Evolutionary conservation across 352 stramenopile species (phyloP), one percentile per base, ranked within the genome.

Genomic region (Globisporangium cystogenes): DNA sequence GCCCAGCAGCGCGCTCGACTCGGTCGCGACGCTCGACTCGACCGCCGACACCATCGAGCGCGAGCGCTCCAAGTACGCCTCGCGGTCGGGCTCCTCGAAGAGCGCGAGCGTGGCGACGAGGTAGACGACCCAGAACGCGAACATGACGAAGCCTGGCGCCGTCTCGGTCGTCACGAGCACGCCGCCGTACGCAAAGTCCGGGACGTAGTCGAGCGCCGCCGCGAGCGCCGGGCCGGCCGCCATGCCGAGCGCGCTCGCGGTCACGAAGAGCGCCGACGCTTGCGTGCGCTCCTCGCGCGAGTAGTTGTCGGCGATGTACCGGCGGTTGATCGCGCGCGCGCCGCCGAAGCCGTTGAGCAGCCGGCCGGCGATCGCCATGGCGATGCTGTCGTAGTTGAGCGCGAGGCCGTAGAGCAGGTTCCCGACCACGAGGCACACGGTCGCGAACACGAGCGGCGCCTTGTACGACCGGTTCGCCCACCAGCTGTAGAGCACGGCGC

Each of bases 401-500:
- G 87, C 87, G 43, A 90, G 60, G 7, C 69, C 89, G 60, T 97
- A 97, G 2, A 96, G 63, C 53, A 96, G 41, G 65, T 97, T 97
- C 27, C 89, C 89, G 39, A 93, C 21, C 23, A 96, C 76, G 14
- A 96, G 66, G 40, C 88, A 91, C 39, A 81, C 56, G 1, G 81
- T 90, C 20, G 87, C 88, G 39, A 93, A 90, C 35, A 93, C 57
- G n/a, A 97, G 63, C 35, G 89, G 90, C 16, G 43, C 57, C 57
- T 90, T 90, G 70, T 96, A 97, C 54, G 83, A 95, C 6, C 68
- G 81, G 65, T 97, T 97, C 18, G 87, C 87, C 89, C 89, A 97
- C 87, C 90, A 98, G 52, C 82, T 96, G 73, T 98, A 98, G 15
- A 98, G 70, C 21, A 99, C 68, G 0, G 92, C 94, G 48, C 90